A percentile compares a stretch with the other conserved stretches of the same genome.
phyloP scores from a whole-genome alignment of 2,329 filamentous ascomycete genomes.

The Dothistroma pini region DNA sequence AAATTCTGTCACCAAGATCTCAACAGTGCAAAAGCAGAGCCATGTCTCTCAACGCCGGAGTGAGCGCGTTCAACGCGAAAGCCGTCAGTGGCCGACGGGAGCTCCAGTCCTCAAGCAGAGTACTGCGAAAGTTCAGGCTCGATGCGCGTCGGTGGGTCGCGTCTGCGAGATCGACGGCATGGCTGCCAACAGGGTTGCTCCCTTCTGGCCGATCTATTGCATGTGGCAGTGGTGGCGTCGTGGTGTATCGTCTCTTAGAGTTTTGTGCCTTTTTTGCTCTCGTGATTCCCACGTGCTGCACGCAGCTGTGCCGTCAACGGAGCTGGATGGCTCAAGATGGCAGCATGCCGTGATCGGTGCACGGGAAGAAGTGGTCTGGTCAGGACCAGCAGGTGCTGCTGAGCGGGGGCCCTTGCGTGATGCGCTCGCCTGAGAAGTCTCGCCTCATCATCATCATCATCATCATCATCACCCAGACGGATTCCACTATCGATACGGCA shows the following conservation, averaged over 20 bases:
- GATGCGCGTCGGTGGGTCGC: not conserved
- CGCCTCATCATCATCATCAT: not conserved
- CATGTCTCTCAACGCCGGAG: not conserved
- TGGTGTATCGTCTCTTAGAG: not conserved
- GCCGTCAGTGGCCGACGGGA: not conserved
- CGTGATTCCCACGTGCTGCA: not conserved
- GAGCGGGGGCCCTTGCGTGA: not conserved
- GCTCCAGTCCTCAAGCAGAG: not conserved
- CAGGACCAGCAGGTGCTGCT: not conserved
- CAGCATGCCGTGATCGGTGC: not conserved
- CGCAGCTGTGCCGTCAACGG: not conserved
- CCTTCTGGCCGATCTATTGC: not conserved
- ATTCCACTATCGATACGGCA: too few relatives aligned
- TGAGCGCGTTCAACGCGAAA: not conserved
- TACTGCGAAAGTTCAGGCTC: not conserved
- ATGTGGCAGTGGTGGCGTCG: not conserved
- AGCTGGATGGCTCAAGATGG: not conserved
- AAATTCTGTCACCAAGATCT: not conserved
- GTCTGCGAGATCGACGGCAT: not conserved
- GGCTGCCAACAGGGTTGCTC: not conserved
- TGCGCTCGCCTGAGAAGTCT: slow-evolving; percentile 2
- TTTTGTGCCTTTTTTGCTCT: not conserved
- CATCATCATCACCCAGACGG: too few relatives aligned
- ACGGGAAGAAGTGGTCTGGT: not conserved
- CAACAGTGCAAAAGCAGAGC: not conserved